Percentiles rank a stretch among this genome's conserved stretches.
These are phyloP conservation scores for Pseudopyrenochaeta lycopersici DNA, from an alignment of 2,329 filamentous ascomycete species.

Conservation along the genomic window DNA sequence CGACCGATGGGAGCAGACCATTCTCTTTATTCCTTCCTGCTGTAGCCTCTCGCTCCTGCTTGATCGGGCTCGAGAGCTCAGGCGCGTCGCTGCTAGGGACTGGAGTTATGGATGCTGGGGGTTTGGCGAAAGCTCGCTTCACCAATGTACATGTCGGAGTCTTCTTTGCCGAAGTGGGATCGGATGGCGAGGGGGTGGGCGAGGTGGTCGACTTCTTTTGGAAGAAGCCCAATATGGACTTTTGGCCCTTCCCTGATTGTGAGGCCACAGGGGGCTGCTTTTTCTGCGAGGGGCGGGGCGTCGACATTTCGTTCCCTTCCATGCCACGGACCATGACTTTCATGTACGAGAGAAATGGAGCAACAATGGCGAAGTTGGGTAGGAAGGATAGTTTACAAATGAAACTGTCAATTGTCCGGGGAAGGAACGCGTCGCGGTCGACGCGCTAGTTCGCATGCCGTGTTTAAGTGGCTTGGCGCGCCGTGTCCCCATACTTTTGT, in stretches of 20 bases:
- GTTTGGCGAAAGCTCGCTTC: conserved; percentile 45
- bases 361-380: neutral
- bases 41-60: conserved; percentile 64
- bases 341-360: neutral
- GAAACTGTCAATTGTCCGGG: neutral
- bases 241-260: conserved; percentile 68
- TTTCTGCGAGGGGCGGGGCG: conserved; percentile 54
- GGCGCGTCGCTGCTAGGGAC: conserved; percentile 81
- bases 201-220: conserved; percentile 66
- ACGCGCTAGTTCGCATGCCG: conserved; percentile 1
- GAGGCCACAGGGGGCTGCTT: conserved; percentile 56
- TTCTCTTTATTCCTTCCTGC: conserved; percentile 62
- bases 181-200: conserved; percentile 50
- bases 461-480: conserved; percentile 3
- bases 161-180: conserved; percentile 34
- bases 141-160: conserved; percentile 34
- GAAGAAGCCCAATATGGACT: conserved; percentile 83
- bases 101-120: conserved; percentile 67
- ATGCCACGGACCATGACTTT: conserved; percentile 54
- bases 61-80: conserved; percentile 73
- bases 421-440: conserved; percentile 3
- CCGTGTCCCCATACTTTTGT: neutral
- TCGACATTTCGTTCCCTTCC: conserved; percentile 58
- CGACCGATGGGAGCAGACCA: conserved; percentile 56
- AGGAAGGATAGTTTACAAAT: neutral